phyloP scores from a whole-genome alignment of 257 asterid species.

The Ajuga chamaepitys region DNA sequence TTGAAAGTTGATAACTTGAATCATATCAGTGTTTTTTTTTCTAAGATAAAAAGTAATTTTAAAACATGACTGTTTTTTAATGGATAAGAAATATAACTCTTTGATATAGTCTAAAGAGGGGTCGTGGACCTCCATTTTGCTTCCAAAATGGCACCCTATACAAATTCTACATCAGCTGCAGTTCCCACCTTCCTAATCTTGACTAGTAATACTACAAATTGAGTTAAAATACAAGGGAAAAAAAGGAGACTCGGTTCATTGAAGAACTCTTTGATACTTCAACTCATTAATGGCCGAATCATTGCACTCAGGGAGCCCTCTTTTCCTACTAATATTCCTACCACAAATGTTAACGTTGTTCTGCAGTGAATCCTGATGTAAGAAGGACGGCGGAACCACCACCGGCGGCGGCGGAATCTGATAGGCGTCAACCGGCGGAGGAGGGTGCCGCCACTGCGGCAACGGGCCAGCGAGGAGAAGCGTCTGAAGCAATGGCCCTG shows the following conservation, averaged over 20 bases:
- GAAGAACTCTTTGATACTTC: slow-evolving; percentile 40
- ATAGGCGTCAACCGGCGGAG: slow-evolving; percentile 56
- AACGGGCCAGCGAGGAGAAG: slow-evolving; percentile 82
- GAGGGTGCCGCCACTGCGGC: slow-evolving; percentile 96
- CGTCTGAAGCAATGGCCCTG: slow-evolving; percentile 80
- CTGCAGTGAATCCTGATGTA: not conserved
- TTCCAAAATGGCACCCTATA: slow-evolving; percentile 19
- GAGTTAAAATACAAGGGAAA: not conserved
- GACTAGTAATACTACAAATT: not conserved
- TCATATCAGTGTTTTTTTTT: too few relatives aligned
- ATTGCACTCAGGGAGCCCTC: slow-evolving; percentile 30
- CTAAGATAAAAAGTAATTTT: too few relatives aligned
- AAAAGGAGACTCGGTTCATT: slow-evolving; percentile 11
- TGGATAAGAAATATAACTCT: too few relatives aligned
- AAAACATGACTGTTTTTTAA: too few relatives aligned
- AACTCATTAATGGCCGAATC: slow-evolving; percentile 23
- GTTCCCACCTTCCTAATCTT: slow-evolving; percentile 18
- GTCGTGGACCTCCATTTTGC: too few relatives aligned
- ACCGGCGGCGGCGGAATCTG: slow-evolving; percentile 73
- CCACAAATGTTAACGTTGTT: slow-evolving; percentile 15
- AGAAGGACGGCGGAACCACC: slow-evolving; percentile 26
- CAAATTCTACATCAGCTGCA: slow-evolving; percentile 20
- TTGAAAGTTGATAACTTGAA: too few relatives aligned
- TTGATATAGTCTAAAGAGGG: too few relatives aligned
- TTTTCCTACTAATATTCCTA: slow-evolving; percentile 39